Base-by-base conservation (phyloP, 306 rosid genomes). In the Hippophae gyantsensis region DNA sequence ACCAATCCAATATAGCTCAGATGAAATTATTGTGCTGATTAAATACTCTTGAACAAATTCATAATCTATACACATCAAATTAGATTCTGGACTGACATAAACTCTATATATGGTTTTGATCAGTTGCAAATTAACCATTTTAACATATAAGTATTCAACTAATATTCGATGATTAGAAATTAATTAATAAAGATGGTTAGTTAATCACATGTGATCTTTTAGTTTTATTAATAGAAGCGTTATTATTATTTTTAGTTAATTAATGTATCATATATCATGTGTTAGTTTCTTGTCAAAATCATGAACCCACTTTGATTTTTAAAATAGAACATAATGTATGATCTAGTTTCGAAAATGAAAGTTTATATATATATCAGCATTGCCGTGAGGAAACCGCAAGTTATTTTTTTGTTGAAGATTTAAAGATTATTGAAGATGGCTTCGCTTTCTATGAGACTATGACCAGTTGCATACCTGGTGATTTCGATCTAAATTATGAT, bases 201-300 rank as follows among this genome's bases (percentile, higher is more conserved):
- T 10, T 12, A 32, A 13, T 10, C 58, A 70, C 61, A 68, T 84
- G 51, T 43, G 71, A 45, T 7, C 8, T 7, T 45, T 45, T 7
- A 45, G 48, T 12, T 45, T 45, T 7, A 48, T 48, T 48, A 12
- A 13, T 12, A 12, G 1, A 48, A 3, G 18, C 12, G 23, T 18
- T 18, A 1, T 18, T 18, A 18, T 18, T 18, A 18, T 18, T 18
- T 18, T 18, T 18, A 12, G 23, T 12, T 49, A 10, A 48, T 48
- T 10, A 9, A 46, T 38, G 54, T 52, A 56, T 73, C 44, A 73
- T 64, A 25, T 56, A 67, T 62, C 64, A 40, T 66, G 64, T 73
- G 61, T 79, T 73, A 61, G 71, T 68, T 75, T 72, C 78, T 68
- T 76, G 76, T 83, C 82, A 83, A 80, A 66, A 77, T 81, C 78